Evolutionary conservation across 1,284 basidiomycete species (phyloP).

Genomic region (Pseudozyma flocculosa): DNA sequence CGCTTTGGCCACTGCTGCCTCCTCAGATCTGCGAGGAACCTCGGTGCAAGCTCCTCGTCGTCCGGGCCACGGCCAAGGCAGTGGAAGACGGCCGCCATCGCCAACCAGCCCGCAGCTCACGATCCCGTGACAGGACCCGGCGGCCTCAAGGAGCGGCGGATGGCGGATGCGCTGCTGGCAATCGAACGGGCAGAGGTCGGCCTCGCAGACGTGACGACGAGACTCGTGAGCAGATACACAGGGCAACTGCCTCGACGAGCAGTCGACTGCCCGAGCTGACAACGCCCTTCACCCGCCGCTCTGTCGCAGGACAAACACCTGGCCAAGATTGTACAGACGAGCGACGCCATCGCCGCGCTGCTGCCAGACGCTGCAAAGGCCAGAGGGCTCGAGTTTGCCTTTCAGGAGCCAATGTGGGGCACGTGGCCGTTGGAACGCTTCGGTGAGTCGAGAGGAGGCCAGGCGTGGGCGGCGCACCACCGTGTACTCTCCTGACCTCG

Average conservation of each 20-base stretch:
- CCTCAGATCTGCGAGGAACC: background rate
- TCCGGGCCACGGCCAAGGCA: background rate
- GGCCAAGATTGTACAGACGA: conserved; percentile 20
- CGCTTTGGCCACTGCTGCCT: background rate
- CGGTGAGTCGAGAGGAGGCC: conserved; percentile 13
- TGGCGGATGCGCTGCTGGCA: conserved; percentile 13
- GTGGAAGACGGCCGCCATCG: conserved; percentile 15
- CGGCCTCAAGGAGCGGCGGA: conserved; percentile 18
- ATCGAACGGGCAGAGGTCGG: conserved; percentile 28
- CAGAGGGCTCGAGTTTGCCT: conserved; percentile 31
- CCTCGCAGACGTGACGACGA: conserved; percentile 14
- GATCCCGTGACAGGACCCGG: conserved; percentile 21
- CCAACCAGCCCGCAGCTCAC: conserved; percentile 13
- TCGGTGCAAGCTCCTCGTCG: background rate
- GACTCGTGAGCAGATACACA: conserved; percentile 22
- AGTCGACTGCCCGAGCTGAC: too few relatives aligned
- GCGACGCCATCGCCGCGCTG: conserved; percentile 22
- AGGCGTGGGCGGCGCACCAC: too few relatives aligned
- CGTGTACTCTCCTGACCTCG: too few relatives aligned
- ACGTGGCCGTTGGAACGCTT: conserved; percentile 51
- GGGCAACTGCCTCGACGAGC: too few relatives aligned
- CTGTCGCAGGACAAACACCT: conserved; percentile 35
- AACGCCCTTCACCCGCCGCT: too few relatives aligned
- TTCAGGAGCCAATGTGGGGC: conserved; percentile 43
- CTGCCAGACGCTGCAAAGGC: conserved; percentile 31